Conservation (phyloP, 1,284 basidiomycete genomes). For the Cryptococcus neoformans region DNA sequence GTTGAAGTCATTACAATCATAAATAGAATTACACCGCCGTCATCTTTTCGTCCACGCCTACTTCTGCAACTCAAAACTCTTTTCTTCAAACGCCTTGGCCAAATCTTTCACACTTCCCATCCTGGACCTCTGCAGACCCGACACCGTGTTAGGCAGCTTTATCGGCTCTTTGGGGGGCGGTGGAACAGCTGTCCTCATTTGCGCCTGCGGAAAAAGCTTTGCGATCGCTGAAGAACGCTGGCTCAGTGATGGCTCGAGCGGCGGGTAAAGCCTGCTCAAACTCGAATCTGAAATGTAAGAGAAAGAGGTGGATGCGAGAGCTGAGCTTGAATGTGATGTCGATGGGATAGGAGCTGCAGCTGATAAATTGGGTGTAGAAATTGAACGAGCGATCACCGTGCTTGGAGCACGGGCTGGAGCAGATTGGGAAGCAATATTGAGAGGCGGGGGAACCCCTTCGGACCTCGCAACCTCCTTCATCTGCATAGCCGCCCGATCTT, state of each 20-base stretch:
- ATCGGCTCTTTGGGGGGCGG: neutral
- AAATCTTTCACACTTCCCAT: conserved; percentile 26
- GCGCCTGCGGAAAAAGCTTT: conserved; percentile 20
- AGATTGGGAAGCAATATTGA: neutral
- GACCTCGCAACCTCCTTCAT: neutral
- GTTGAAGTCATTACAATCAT: neutral
- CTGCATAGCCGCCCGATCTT: neutral
- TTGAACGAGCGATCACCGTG: neutral
- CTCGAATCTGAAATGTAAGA: neutral
- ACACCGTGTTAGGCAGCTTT: neutral
- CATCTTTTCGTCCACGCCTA: no score
- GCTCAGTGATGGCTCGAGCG: conserved; percentile 22
- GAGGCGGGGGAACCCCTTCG: neutral
- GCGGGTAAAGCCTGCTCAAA: conserved; percentile 20
- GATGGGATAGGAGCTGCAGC: neutral
- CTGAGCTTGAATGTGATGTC: neutral
- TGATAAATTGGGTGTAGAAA: neutral
- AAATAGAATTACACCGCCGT: neutral
- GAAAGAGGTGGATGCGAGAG: neutral
- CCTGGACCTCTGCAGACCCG: conserved; percentile 1
- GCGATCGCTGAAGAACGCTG: conserved; percentile 28
- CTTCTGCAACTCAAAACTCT: conserved; percentile 7
- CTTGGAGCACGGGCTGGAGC: neutral
- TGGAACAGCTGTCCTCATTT: neutral
- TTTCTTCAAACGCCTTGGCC: conserved; percentile 27